These are phyloP conservation scores for Tillandsia leiboldiana DNA, from an alignment of 176 grass and related monocot species.

Conservation along the genomic window DNA sequence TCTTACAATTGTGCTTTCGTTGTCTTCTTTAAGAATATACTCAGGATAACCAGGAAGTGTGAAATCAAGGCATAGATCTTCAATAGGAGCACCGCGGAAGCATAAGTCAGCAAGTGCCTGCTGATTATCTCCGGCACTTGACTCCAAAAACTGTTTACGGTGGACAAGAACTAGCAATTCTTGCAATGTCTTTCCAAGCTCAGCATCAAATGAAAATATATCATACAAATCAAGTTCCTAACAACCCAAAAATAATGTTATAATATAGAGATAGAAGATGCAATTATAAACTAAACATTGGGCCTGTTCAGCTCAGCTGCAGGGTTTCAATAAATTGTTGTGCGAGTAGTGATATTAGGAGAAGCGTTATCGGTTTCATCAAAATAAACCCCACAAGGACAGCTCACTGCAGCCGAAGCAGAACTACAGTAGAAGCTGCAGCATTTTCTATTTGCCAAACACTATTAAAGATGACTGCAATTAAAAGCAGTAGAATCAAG, in stretches of 20 bases:
- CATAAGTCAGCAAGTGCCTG: slow-evolving; percentile 34
- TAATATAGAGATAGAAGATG: neutral
- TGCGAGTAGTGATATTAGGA: too few relatives aligned
- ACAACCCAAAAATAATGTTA: slow-evolving; percentile 21
- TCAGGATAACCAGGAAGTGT: slow-evolving; percentile 87
- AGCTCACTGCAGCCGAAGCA: too few relatives aligned
- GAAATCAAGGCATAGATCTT: slow-evolving; percentile 72
- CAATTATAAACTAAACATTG: too few relatives aligned
- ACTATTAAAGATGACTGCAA: neutral
- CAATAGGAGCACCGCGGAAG: slow-evolving; percentile 53
- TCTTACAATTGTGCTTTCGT: slow-evolving; percentile 44
- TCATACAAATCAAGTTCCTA: slow-evolving; percentile 86
- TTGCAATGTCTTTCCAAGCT: slow-evolving; percentile 78
- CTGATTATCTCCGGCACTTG: slow-evolving; percentile 22
- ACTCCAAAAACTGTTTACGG: slow-evolving; percentile 39
- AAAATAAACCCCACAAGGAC: too few relatives aligned
- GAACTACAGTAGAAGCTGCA: too few relatives aligned
- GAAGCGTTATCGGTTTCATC: too few relatives aligned
- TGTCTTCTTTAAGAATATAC: slow-evolving; percentile 63
- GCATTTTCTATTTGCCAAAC: too few relatives aligned
- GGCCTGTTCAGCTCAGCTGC: too few relatives aligned
- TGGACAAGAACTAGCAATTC: slow-evolving; percentile 62
- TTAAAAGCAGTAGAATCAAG: neutral
- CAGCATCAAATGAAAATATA: slow-evolving; percentile 63
- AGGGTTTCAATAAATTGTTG: too few relatives aligned